A percentile compares a stretch with the other conserved stretches of the same genome.
Evolutionary conservation across 2,329 filamentous ascomycete species (phyloP).

Genomic region (Fusarium solani-melongenae): DNA sequence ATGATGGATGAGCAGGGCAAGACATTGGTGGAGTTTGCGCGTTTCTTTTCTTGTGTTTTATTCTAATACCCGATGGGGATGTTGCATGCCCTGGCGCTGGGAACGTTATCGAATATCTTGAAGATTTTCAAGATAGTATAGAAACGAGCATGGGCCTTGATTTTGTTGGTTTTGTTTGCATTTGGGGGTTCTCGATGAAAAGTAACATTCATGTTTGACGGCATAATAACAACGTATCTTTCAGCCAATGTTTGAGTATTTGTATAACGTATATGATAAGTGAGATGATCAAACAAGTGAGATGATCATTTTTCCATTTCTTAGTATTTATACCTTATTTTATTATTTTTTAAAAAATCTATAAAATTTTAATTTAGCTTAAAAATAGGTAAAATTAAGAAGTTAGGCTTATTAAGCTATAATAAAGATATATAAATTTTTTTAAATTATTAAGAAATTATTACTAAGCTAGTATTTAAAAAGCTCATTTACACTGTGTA

Average conservation of each 20-base stretch:
- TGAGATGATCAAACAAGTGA: no score
- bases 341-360: no score
- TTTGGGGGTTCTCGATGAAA: slow-evolving; percentile 28
- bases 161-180: slow-evolving; percentile 20
- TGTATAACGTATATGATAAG: no score
- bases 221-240: slow-evolving; percentile 29
- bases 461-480: no score
- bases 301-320: no score
- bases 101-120: slow-evolving; percentile 21
- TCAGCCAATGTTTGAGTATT: background rate
- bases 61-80: slow-evolving; percentile 39
- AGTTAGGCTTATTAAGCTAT: no score
- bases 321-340: no score
- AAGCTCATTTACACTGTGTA: no score
- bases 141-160: slow-evolving; percentile 29
- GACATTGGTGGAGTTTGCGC: slow-evolving; percentile 33
- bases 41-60: slow-evolving; percentile 31
- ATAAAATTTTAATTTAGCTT: no score
- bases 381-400: no score
- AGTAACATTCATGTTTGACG: slow-evolving; percentile 25
- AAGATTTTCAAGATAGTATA: slow-evolving; percentile 23
- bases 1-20: slow-evolving; percentile 8
- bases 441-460: no score
- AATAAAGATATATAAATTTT: no score
- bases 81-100: slow-evolving; percentile 42